Conservation (phyloP, 2,329 filamentous ascomycete species). For the Hypoxylon sp. region DNA sequence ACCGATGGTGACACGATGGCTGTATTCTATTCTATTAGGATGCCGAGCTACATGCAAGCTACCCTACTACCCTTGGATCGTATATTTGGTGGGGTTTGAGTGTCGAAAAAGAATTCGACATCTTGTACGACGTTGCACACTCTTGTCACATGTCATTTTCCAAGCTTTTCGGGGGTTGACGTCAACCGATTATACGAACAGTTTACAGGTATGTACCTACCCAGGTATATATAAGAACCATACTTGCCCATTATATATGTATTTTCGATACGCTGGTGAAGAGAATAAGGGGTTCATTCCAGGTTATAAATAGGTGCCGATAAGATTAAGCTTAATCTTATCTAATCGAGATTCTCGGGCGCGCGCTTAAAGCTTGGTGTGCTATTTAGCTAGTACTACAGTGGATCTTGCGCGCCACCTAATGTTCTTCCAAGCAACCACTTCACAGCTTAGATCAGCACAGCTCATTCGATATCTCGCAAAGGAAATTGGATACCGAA, state of each 20-base stretch:
- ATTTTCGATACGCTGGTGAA: not conserved
- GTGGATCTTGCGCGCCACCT: conserved; percentile 27
- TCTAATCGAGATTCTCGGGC: conserved; percentile 35
- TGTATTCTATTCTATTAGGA: conserved; percentile 1
- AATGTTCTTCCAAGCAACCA: conserved; percentile 10
- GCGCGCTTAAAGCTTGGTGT: not conserved
- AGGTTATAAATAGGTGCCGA: not conserved
- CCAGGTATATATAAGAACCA: not conserved
- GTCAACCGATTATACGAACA: not conserved
- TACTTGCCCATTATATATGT: not conserved
- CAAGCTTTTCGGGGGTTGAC: not conserved
- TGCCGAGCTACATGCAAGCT: not conserved
- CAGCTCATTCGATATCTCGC: not conserved
- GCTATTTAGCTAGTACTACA: conserved; percentile 6
- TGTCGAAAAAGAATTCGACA: not conserved
- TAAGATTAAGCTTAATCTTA: conserved; percentile 39
- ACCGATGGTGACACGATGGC: not conserved
- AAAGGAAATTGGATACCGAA: not conserved
- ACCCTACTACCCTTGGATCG: too few species aligned
- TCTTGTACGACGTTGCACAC: conserved; percentile 9
- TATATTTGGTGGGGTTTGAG: not conserved
- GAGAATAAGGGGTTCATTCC: not conserved
- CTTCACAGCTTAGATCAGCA: conserved; percentile 2
- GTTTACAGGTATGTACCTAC: not conserved
- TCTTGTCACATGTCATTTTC: conserved; percentile 12